Conservation (phyloP, 202 grass and related monocot genomes). For the Setaria italica region DNA sequence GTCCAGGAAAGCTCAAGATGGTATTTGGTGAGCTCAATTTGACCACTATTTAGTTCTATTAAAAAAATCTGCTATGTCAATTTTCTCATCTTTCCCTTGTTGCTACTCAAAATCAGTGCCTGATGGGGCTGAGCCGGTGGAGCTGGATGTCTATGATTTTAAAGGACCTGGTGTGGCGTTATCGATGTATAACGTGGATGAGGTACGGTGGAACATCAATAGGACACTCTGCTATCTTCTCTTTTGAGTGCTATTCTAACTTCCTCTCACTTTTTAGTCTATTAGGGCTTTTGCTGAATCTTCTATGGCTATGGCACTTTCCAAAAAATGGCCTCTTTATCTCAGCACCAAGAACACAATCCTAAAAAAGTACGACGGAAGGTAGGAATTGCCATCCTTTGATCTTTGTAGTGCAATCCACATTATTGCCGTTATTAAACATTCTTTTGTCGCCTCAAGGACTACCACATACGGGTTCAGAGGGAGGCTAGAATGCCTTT, state of each 20-base stretch:
- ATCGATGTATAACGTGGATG: constrained; percentile 89
- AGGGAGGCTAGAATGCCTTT: background rate
- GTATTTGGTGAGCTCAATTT: constrained; percentile 76
- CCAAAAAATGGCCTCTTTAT: constrained; percentile 86
- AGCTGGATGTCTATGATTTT: constrained; percentile 81
- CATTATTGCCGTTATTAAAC: background rate
- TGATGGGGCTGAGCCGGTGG: constrained; percentile 64
- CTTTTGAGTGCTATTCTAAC: constrained; percentile 41
- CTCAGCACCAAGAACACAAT: constrained; percentile 96
- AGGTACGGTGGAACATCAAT: constrained; percentile 50
- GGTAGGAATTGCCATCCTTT: constrained; percentile 46
- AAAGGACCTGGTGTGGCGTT: constrained; percentile 82
- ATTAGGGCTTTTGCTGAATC: constrained; percentile 86
- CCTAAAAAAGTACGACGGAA: constrained; percentile 86
- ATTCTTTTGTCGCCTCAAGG: background rate
- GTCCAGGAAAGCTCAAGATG: constrained; percentile 92
- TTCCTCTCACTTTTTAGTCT: constrained; percentile 58
- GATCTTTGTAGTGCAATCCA: background rate
- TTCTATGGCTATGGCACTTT: constrained; percentile 81
- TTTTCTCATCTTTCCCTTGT: constrained; percentile 34
- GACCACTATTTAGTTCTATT: background rate
- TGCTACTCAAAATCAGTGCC: constrained; percentile 61
- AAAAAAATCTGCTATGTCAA: background rate
- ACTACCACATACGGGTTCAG: background rate
- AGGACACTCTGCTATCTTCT: constrained; percentile 30